These are phyloP conservation scores for Cardamine resedifolia DNA, from an alignment of 345 rosid genomes.

Conservation along the genomic window DNA sequence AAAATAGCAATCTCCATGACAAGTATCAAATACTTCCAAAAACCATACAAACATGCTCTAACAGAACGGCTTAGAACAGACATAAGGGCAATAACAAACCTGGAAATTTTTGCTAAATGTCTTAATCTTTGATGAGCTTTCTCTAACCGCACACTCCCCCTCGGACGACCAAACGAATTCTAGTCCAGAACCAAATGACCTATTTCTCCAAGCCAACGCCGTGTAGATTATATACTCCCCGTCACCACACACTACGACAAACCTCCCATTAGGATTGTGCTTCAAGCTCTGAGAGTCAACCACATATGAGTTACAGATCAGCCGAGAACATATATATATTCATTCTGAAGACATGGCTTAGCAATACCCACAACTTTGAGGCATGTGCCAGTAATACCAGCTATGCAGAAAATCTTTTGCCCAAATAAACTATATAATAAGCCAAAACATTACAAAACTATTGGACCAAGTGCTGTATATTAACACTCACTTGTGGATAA, in stretches of 20 bases:
- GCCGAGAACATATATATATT: constrained; percentile 10
- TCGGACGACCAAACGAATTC: constrained; percentile 98
- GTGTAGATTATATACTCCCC: constrained; percentile 98
- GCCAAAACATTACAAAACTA: constrained; percentile 12
- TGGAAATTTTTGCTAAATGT: constrained; percentile 91
- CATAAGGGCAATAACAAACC: constrained; percentile 46
- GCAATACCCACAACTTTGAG: constrained; percentile 4
- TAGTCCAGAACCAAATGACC: constrained; percentile 97
- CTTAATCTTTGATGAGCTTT: constrained; percentile 93
- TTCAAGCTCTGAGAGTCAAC: constrained; percentile 68
- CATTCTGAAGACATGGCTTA: constrained; percentile 14
- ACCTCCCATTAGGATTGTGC: constrained; percentile 98
- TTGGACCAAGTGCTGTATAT: constrained; percentile 28
- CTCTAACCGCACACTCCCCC: constrained; percentile 97
- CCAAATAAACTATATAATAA: constrained; percentile 4
- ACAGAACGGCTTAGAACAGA: not conserved
- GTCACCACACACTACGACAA: constrained; percentile 98
- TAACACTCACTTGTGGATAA: constrained; percentile 87
- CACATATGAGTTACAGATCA: constrained; percentile 27
- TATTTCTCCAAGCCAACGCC: constrained; percentile 99
- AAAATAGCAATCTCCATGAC: not conserved
- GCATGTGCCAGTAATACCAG: constrained; percentile 23
- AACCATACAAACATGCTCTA: constrained; percentile 1
- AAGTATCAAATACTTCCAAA: constrained; percentile 6
- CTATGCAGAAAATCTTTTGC: not conserved